Base-by-base conservation (phyloP, 768 basidiomycete genomes). In the Phanerochaete carnosa region DNA sequence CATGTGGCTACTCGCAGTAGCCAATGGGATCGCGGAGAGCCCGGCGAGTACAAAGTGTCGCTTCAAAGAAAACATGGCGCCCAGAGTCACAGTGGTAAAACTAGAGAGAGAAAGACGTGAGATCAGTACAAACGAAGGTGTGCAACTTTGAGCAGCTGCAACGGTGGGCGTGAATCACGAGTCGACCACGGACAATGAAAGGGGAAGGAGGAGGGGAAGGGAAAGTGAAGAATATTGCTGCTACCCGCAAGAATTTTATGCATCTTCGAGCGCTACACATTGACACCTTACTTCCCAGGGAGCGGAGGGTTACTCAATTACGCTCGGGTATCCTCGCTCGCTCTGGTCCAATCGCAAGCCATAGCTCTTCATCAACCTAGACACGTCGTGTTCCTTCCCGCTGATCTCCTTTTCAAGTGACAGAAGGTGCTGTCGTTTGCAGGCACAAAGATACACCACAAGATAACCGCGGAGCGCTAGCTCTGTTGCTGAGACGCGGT, bases 1-100 rank as follows among this genome's bases (percentile, higher is more conserved):
- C 16, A 62, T 30, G 54, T 62, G 61, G 53, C 49, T 54, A 28
- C 61, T 62, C 23, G 56, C 60, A 51, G 28, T 58, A 22, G 43
- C 60, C n/a, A 45, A 13, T 16, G 58, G 49, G n/a, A 50, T 26
- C 25, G 51, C 62, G 32, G 54, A 46, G 15, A 56, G 30, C 4
- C 46, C 54, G 28, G 50, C 32, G 7, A 62, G 15, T 25, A 43
- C 61, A 6, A 58, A 25, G 23, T 39, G 49, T 15, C 58, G 49
- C 51, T 58, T 62, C 25, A 29, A 32, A 37, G 51, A 58, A 29
- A 55, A 22, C 56, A 62, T 58, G 22, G n/a, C 6, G 33, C 3
- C 49, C 26, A 25, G 55, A 43, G 39, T 28, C 7, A n/a, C n/a
- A n/a, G n/a, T n/a, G n/a, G 47, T 32, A 11, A 51, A 39, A 16